These are phyloP conservation scores for Neurospora tetrasperma DNA, from an alignment of 495 filamentous ascomycete species.

Conservation along the genomic window DNA sequence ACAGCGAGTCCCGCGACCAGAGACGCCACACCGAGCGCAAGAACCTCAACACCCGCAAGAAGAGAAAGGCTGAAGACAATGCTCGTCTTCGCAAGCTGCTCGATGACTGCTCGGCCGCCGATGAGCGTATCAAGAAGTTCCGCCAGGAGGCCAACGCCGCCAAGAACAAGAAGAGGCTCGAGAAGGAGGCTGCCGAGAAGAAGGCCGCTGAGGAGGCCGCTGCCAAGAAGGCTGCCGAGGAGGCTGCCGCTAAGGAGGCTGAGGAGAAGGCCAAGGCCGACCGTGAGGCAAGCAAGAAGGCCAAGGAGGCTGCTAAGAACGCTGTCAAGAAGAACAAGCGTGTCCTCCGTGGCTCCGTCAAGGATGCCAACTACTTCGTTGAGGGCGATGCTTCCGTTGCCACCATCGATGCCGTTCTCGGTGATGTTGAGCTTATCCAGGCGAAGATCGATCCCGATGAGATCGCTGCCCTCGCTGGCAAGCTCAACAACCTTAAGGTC, in stretches of 20 bases:
- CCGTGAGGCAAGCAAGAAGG: slow-evolving; percentile 87
- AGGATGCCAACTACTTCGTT: slow-evolving; percentile 92
- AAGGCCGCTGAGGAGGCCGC: slow-evolving; percentile 69
- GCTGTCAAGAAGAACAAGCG: slow-evolving; percentile 99
- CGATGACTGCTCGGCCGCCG: slow-evolving; percentile 68
- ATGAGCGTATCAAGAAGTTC: slow-evolving; percentile 97
- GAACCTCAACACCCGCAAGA: slow-evolving; percentile 93
- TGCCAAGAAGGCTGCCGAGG: slow-evolving; percentile 71
- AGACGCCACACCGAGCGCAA: slow-evolving; percentile 96
- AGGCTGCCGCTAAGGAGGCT: slow-evolving; percentile 83
- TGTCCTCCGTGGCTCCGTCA: slow-evolving; percentile 80
- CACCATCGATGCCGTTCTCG: slow-evolving; percentile 70
- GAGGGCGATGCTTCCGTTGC: slow-evolving; percentile 54
- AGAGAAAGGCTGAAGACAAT: slow-evolving; percentile 98
- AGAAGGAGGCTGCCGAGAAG: slow-evolving; percentile 86
- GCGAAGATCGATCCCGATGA: slow-evolving; percentile 83
- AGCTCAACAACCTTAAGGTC: slow-evolving; percentile 63
- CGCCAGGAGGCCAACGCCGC: slow-evolving; percentile 76
- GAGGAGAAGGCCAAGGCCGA: slow-evolving; percentile 90
- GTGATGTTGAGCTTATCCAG: slow-evolving; percentile 81
- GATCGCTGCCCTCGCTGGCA: slow-evolving; percentile 65
- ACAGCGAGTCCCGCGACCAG: slow-evolving; percentile 97
- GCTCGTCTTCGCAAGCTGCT: slow-evolving; percentile 78
- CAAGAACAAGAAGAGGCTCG: slow-evolving; percentile 86
- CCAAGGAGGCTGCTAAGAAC: slow-evolving; percentile 96